These are phyloP conservation scores for Pleoardoris graminearum DNA, from an alignment of 2,329 filamentous ascomycete genomes.

Conservation along the genomic window DNA sequence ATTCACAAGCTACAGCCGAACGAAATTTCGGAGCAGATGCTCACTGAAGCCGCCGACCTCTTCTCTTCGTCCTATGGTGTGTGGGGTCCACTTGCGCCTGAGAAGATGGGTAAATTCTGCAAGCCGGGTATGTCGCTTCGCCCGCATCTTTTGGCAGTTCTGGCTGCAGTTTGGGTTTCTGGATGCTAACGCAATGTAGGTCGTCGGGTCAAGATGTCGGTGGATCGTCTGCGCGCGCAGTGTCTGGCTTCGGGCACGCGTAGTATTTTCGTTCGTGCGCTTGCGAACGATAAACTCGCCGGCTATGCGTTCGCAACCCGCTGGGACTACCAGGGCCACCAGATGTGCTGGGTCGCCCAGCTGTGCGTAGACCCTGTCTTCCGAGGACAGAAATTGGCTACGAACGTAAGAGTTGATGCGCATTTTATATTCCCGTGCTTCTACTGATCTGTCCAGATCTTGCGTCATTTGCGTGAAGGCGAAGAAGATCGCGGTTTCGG, in stretches of 20 bases:
- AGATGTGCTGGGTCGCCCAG: constrained; percentile 50
- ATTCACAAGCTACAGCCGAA: neutral
- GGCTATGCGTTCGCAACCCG: neutral
- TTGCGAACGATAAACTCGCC: neutral
- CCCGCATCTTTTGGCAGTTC: neutral
- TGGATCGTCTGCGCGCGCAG: neutral
- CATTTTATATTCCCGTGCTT: neutral
- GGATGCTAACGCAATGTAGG: neutral
- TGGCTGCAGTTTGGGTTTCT: neutral
- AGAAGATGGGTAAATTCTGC: neutral
- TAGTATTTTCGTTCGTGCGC: neutral
- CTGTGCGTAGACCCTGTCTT: constrained; percentile 45
- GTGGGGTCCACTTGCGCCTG: neutral
- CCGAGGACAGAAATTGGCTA: constrained; percentile 45
- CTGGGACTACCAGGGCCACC: constrained; percentile 36
- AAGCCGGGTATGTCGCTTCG: neutral
- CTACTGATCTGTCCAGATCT: neutral
- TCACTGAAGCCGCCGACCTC: neutral
- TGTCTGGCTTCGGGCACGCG: neutral
- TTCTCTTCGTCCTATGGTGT: neutral
- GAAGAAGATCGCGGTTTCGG: neutral
- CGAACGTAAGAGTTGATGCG: constrained; percentile 21
- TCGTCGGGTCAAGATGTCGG: neutral
- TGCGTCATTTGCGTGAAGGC: neutral
- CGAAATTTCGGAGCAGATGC: neutral